Conservation (phyloP, 352 stramenopile genomes). For the Phytophthora hibernalis region DNA sequence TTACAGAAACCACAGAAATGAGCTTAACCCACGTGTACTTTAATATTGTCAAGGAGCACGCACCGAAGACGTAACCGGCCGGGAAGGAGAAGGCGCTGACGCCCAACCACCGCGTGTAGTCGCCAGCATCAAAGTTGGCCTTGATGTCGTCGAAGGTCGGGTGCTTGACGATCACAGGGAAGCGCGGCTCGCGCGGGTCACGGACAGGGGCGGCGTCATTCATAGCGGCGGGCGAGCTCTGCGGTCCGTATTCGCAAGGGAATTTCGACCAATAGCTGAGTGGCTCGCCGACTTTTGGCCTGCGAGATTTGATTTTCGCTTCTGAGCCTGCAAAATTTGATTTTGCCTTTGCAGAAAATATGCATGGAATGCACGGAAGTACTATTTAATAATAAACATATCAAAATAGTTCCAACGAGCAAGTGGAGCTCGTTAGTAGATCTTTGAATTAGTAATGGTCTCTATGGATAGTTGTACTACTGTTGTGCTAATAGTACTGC, state of each 20-base stretch:
- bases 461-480: too few species aligned
- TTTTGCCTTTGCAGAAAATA: too few species aligned
- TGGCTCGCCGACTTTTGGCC: too few species aligned
- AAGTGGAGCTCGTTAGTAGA: too few species aligned
- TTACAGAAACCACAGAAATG: conserved; percentile 18
- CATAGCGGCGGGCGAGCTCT: conserved; percentile 52
- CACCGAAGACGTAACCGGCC: conserved; percentile 81
- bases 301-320: too few species aligned
- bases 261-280: conserved; percentile 30
- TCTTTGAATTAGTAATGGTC: too few species aligned
- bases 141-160: conserved; percentile 78
- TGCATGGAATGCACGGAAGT: too few species aligned
- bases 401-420: too few species aligned
- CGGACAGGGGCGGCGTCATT: conserved; percentile 50
- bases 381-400: too few species aligned
- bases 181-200: conserved; percentile 68
- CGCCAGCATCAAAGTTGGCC: conserved; percentile 65
- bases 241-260: conserved; percentile 10
- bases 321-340: too few species aligned
- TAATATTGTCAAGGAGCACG: conserved; percentile 22
- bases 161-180: conserved; percentile 84
- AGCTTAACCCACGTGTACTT: background rate
- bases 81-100: conserved; percentile 75
- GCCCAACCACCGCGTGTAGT: conserved; percentile 72
- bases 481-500: too few species aligned